Evolutionary conservation across 1,139 yeast genomes (phyloP), one percentile per base, ranked within the genome.

Genomic region (Magnusiomyces sp.): DNA sequence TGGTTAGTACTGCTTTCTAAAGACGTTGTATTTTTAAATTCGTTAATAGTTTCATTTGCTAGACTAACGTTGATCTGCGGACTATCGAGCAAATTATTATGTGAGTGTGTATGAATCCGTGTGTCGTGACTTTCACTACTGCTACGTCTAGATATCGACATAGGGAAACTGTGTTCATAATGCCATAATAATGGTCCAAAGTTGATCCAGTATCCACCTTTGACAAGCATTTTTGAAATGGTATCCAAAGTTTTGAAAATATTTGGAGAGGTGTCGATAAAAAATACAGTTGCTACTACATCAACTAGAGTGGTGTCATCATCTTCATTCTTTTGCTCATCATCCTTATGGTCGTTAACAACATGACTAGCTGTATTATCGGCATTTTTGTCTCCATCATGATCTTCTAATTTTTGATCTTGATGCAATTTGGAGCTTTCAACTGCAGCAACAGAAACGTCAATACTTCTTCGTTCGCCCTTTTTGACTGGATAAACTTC

Each of bases 131-230:
- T 7, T 23, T 23, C 29, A 7, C 7, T 23, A 23, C 29, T 23
- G 7, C 29, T 23, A 7, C 29, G 29, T 7, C 29, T 23, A 5
- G 29, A 23, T 23, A 23, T 23, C 7, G 29, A 23, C 29, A 27
- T 17, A 29, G 64, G 66, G 55, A 62, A 55, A 27, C 76, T 78
- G 49, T 77, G 79, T 59, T 86, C 95, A 61, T 77, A 83, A 65
- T 89, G 96, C 94, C 95, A 88, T 48, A 84, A 66, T 29, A 88
- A 68, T 0, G 96, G 96, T 0, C 96, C 97, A 59, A 83, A 78
- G 63, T 89, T 89, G 50, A 87, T 71, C 95, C 96, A 88, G 13
- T 69, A 57, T 0, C 94, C 95, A 5, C 76, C 76, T 0, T 70
- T 63, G 45, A 70, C 70, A 50, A 87, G 62, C 19, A 78, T 70